Evolutionary conservation across 257 asterid genomes (phyloP), one percentile per base, ranked within the genome.

Genomic region (Solanum sejunctum): DNA sequence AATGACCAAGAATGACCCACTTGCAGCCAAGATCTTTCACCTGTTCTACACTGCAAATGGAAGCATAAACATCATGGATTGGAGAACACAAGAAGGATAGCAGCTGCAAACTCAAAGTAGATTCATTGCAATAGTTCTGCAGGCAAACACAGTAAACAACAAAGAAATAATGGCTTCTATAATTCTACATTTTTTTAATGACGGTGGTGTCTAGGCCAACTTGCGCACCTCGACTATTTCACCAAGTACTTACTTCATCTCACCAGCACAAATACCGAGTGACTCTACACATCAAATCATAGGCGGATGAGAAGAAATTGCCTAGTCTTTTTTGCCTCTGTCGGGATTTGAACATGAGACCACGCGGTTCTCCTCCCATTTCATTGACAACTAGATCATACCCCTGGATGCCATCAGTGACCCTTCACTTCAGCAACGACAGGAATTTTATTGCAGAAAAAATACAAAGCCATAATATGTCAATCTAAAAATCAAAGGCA

Each of bases 1-100:
- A 97, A 85, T 97, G 99, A 79, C 99, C 99, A 83, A 95, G 93
- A 89, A 97, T 92, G 81, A 95, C 99, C 99, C 99, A 97, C 90
- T 90, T 89, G 95, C 98, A 95, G 71, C 99, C 99, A 80, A 97
- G 82, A 92, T 97, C 99, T 83, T 91, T 92, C 90, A 97, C 83
- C 89, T 97, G 99, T 71, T 97, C 99, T 83, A 89, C 97, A 39
- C 99, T 97, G 89, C 82, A 87, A 85, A 51, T 54, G 52, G 77
- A 64, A 86, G 41, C 23, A 78, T 11, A 78, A 78, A 78, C 49
- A 78, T 28, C 49, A 78, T 52, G 49, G 66, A 78, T 49, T 10
- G 47, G 26, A 51, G 49, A 52, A 52, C 83, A 78, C 49, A 78
- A 17, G 18, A 20, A 78, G 49, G 49, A 78, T 15, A 78, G 54